Evolutionary conservation across 768 basidiomycete genomes (phyloP), one percentile per base, ranked within the genome.

Genomic region (Ramaria sp.): DNA sequence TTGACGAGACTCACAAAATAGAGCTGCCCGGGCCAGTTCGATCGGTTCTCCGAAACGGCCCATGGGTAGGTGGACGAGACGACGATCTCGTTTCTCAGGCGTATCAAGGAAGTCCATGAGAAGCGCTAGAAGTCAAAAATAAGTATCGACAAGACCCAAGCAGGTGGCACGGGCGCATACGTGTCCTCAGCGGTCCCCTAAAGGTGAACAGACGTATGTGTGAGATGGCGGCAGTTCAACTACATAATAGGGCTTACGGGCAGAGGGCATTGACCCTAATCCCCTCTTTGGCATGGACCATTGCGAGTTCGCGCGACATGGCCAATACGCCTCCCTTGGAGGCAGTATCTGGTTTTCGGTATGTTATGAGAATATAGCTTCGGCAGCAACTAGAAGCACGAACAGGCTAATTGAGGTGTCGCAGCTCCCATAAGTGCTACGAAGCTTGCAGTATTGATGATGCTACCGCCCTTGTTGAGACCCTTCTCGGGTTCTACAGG

Each of bases 51-150:
- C 95, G 68, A 99, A 99, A 59, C 95, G 82, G 60, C 94, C 94
- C 91, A 96, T 91, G 1, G 94, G 95, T 15, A 95, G 80, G 63
- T 93, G 91, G 20, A 91, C 83, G 67, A 97, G 67, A 47, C 96
- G 80, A 30, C 96, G 84, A 45, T 97, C 82, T 59, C 87, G 82
- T 75, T 98, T 98, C 77, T 99, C 96, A 46, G 85, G 76, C 19
- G 96, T 97, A 71, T 98, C 82, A 66, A 99, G 80, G 79, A 95
- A 99, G 70, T 98, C 86, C 96, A 99, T 99, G 30, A 99, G 78
- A 47, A 99, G 83, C 39, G 94, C 91, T 94, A 66, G 48, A 49
- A 53, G 37, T 33, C 43, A 37, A 41, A 19, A 45, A 27, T 19
- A 54, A 22, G 39, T 39, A 17, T 9, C 34, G 12, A 30, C 24